Evolutionary conservation across 1,284 basidiomycete species (phyloP), one percentile per base, ranked within the genome.

Genomic region (Cryptococcus sp.): DNA sequence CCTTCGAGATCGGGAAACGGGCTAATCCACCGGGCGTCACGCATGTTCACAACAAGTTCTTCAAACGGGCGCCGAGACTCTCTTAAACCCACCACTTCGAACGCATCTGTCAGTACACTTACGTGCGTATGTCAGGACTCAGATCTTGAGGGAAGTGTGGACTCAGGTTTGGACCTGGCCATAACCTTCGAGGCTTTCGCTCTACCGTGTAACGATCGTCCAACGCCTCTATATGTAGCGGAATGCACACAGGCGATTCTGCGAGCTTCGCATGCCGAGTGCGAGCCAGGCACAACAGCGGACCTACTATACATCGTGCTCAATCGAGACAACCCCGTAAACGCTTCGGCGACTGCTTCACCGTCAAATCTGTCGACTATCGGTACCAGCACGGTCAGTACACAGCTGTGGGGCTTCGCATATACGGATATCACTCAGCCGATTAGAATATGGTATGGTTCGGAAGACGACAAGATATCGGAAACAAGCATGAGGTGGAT

Each of bases 261-360:
- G 51, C 89, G 91, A 45, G 95, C 95, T 0, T 95, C 92, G 5
- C 94, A 97, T 73, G 89, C 93, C 2, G 95, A 98, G 75, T 93
- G 91, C 17, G 85, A 92, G 19, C 88, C 87, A 61, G 95, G 95
- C 44, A 89, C 89, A 1, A 92, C 95, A 61, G 85, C 87, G 46
- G 95, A 99, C 78, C 84, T 99, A 8, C 76, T 97, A 57, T 87
- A 91, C 67, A 93, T 98, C 70, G 59, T 76, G 6, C 82, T 97
- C 38, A 91, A 93, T 64, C 89, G 91, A 62, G 86, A 55, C 19
- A 34, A 34, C 8, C 8, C 29, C 13, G 29, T 34, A 10, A 7
- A 10, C 13, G 5, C 29, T 34, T 34, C 29, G 29, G 29, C 29
- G 29, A 34, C 29, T 34, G 8, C 29, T 4, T 34, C 8, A 5